Percentiles rank a stretch among this genome's conserved stretches.
These are phyloP conservation scores for Alternaria atra DNA, from an alignment of 2,329 filamentous ascomycete species.

Conservation along the genomic window DNA sequence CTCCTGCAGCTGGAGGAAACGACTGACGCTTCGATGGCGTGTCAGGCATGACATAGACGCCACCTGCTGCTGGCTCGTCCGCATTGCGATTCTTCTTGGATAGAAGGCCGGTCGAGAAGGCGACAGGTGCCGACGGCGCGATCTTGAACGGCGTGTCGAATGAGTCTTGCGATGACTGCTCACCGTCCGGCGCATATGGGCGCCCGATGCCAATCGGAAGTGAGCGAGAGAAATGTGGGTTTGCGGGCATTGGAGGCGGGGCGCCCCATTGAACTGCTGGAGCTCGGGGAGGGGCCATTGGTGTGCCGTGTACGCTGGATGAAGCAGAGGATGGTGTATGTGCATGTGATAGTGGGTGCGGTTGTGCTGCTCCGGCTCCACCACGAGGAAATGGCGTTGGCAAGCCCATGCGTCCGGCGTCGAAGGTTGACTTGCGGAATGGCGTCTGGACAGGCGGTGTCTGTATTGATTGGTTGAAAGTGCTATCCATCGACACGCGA, in stretches of 20 bases:
- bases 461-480: conserved; percentile 67
- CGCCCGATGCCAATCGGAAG: conserved; percentile 72
- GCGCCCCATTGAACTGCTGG: conserved; percentile 23
- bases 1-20: conserved; percentile 69
- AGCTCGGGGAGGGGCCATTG: conserved; percentile 54
- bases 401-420: conserved; percentile 38
- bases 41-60: conserved; percentile 80
- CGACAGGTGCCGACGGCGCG: conserved; percentile 75
- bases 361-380: conserved; percentile 40
- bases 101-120: conserved; percentile 85
- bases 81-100: conserved; percentile 88
- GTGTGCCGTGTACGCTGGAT: conserved; percentile 73
- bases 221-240: conserved; percentile 72
- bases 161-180: conserved; percentile 58
- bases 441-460: conserved; percentile 71
- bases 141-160: conserved; percentile 83
- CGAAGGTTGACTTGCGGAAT: conserved; percentile 49
- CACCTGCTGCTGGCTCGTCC: conserved; percentile 66
- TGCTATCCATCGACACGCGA: conserved; percentile 81
- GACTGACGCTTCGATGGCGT: conserved; percentile 93
- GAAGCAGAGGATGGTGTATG: conserved; percentile 87
- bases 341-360: conserved; percentile 86
- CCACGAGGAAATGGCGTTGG: conserved; percentile 34
- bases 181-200: conserved; percentile 58
- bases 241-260: conserved; percentile 27